A percentile compares a stretch with the other conserved stretches of the same genome.
These are phyloP conservation scores for Xylaria sp. DNA, from an alignment of 2,329 filamentous ascomycete species.

Conservation along the genomic window DNA sequence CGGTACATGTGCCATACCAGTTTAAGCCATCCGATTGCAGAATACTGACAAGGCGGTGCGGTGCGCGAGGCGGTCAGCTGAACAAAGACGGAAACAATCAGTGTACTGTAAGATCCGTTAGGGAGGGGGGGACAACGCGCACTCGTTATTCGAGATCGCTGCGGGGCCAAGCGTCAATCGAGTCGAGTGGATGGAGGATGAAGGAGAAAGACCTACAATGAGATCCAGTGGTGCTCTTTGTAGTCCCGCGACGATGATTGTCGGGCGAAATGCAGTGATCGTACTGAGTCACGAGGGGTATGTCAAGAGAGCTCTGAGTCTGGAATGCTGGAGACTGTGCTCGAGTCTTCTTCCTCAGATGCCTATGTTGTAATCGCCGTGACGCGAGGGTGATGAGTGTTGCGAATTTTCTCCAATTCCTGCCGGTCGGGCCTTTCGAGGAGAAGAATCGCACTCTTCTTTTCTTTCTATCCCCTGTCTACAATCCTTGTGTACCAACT, in stretches of 20 bases:
- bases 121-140: not conserved
- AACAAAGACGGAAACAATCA: not conserved
- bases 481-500: slow-evolving; percentile 6
- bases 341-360: slow-evolving; percentile 4
- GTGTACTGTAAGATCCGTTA: not conserved
- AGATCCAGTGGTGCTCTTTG: slow-evolving; percentile 8
- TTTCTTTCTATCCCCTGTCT: slow-evolving; percentile 6
- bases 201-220: not conserved
- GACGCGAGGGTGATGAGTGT: not conserved
- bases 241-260: not conserved
- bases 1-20: slow-evolving; percentile 55
- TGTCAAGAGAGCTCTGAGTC: not conserved
- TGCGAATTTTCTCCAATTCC: slow-evolving; percentile 1
- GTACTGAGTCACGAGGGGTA: slow-evolving; percentile 14
- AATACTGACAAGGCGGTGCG: not conserved
- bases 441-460: not conserved
- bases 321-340: slow-evolving; percentile 14
- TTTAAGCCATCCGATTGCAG: slow-evolving; percentile 30
- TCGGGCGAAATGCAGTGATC: slow-evolving; percentile 8
- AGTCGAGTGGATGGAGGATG: not conserved
- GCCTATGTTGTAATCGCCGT: not conserved
- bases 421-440: not conserved
- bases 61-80: not conserved
- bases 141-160: slow-evolving; percentile 1
- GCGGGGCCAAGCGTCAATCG: slow-evolving; percentile 5